A percentile compares a stretch with the other conserved stretches of the same genome.
Evolutionary conservation across 2,329 filamentous ascomycete species (phyloP).

Genomic region (Incumbomyces delicatus): DNA sequence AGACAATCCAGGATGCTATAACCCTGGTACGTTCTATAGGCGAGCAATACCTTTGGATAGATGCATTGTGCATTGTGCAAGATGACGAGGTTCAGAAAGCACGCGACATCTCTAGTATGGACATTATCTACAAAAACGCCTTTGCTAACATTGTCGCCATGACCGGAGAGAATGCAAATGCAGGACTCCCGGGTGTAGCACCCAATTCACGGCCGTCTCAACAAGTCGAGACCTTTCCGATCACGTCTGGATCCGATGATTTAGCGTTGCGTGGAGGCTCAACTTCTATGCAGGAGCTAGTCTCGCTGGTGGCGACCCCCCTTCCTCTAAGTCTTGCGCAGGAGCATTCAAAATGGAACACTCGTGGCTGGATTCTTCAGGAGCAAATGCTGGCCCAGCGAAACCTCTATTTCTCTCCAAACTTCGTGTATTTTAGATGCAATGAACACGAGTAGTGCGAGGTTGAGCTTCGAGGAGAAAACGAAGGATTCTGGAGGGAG

Average conservation of each 20-base stretch:
- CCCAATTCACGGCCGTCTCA: not conserved
- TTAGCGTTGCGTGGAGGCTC: not conserved
- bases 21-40: constrained; percentile 8
- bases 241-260: not conserved
- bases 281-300: not conserved
- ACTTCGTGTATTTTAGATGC: not conserved
- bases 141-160: constrained; percentile 9
- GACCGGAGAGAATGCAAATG: not conserved
- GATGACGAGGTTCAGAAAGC: constrained; percentile 9
- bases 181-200: constrained; percentile 8
- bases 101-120: constrained; percentile 10
- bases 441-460: not conserved
- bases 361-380: constrained; percentile 5
- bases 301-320: not conserved
- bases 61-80: constrained; percentile 11
- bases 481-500: not conserved
- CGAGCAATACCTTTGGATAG: constrained; percentile 15
- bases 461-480: not conserved
- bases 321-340: not conserved
- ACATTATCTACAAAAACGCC: constrained; percentile 9
- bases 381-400: constrained; percentile 3
- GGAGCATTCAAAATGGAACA: not conserved
- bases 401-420: not conserved
- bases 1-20: constrained; percentile 12
- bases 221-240: not conserved